Base-by-base conservation (phyloP, 2,329 filamentous ascomycete species). In the Hymenoscyphus scutula region DNA sequence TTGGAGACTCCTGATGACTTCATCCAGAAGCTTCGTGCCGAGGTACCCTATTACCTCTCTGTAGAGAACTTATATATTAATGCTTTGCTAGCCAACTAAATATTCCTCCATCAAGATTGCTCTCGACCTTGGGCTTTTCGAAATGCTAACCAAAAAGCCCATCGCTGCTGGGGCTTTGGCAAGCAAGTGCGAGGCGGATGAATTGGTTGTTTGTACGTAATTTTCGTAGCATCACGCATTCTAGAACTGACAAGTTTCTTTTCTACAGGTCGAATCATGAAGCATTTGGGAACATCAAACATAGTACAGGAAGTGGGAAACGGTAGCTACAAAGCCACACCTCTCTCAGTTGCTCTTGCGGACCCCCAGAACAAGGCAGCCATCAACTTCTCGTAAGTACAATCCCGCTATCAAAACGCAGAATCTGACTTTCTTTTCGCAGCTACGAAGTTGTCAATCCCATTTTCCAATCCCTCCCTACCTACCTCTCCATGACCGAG, bases 361-460 rank as follows among this genome's bases (percentile, higher is more conserved):
- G 32, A 56, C 8, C 54, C 29, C 3, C 19, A 37, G 10, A 37
- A 30, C 3, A 56, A 56, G n/a, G 29, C 54, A 19, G 11, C 5
- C 1, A 38, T 56, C 15, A 56, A 56, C 7, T 37, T 34, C 13
- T 34, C 29, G 54, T 56, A 56, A 34, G 30, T 23, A 4, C 2
- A 32, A 11, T 17, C 13, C 29, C 10, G 19, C 30, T 10, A n/a
- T 5, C 3, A 37, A 6, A 56, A 13, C 3, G 19, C 10, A 23
- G 6, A 19, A 8, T 17, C 32, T 23, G 10, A 23, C 27, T 17
- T 37, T 37, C 6, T 5, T 34, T 23, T 2, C 19, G 23, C n/a
- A 56, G 54, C 5, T 56, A 30, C n/a, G 54, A 56, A n/a, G 30
- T 56, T 37, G 54, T 37, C 4, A 30, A 23, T n/a, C 54, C 54